Evolutionary conservation across 1,284 basidiomycete species (phyloP), one percentile per base, ranked within the genome.

Genomic region (Binderoboletus segoi): DNA sequence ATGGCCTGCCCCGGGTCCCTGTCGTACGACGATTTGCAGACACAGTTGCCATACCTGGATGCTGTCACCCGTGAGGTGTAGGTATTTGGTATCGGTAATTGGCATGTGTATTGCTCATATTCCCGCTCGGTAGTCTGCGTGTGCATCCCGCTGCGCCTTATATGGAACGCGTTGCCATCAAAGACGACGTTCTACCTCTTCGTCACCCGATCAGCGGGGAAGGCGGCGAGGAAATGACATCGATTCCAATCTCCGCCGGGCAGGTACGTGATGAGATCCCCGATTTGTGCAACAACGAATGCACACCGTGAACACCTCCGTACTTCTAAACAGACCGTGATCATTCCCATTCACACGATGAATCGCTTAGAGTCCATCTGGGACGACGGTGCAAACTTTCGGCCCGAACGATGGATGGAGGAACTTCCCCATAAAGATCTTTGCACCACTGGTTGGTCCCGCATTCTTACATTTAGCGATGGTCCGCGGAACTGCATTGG

Each of bases 401-500:
- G 45, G 30, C 57, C 57, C 13, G 57, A 44, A 33, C 49, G 51
- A 28, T 55, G 51, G 57, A 45, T 32, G 28, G 51, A 59, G 30
- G 41, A 48, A 4, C 51, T 58, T 24, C 57, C 57, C 2, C 12
- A 16, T 16, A 33, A 59, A 21, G 57, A 59, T 15, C 45, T 59
- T n/a, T 54, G 50, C 12, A 20, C 40, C n/a, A 58, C 56, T 1
- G 50, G 57, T 11, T 58, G 57, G 57, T 59, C 57, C 3, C 57
- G 45, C 16, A 30, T 58, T 1, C 57, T 58, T 16, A 55, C 57
- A 0, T 60, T 60, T n/a, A 60, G 50, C 21, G 57, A 60, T 28
- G 57, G 57, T 11, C 57, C 57, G 8, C 28, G 57, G 20, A 59
- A 54, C 13, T 60, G 57, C 15, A 55, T 58, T 23, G 57, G 51